phyloP scores from a whole-genome alignment of 495 filamentous ascomycete genomes.

The Hypoxylon lenormandii region DNA sequence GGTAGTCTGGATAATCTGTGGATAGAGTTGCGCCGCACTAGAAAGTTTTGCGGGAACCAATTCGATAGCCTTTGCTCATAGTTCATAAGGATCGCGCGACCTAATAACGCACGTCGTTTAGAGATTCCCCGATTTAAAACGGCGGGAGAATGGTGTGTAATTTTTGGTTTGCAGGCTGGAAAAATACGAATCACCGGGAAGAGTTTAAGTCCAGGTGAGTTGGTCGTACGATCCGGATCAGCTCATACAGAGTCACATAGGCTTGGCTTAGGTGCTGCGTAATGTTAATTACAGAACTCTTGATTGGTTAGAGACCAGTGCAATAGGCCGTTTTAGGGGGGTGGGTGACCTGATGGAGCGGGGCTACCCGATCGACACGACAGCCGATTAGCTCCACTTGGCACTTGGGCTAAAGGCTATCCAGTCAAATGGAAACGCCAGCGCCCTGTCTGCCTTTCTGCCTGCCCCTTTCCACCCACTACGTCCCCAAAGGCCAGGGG shows the following conservation, averaged over 20 bases:
- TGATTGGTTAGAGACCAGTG: conserved; percentile 13
- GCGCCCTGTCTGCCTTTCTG: conserved; percentile 2
- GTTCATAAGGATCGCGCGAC: conserved; percentile 20
- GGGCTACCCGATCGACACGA: conserved; percentile 39
- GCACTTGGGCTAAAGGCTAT: not conserved
- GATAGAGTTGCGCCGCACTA: too few species aligned
- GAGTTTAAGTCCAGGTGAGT: conserved; percentile 36
- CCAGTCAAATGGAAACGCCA: not conserved
- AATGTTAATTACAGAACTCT: conserved; percentile 24
- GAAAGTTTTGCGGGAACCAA: not conserved
- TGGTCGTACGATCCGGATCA: conserved; percentile 47
- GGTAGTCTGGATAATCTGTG: too few species aligned
- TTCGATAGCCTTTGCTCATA: conserved; percentile 28
- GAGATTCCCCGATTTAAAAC: conserved; percentile 17
- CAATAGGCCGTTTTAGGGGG: conserved; percentile 33
- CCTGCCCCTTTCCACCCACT: conserved; percentile 22
- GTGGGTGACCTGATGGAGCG: conserved; percentile 42
- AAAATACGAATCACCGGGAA: conserved; percentile 32
- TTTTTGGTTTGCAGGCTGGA: too few species aligned
- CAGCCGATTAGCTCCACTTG: conserved; percentile 19
- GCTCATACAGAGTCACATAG: conserved; percentile 33
- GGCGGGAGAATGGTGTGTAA: not conserved
- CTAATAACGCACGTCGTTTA: not conserved
- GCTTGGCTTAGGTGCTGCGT: conserved; percentile 35
- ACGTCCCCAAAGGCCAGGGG: not conserved